These are phyloP conservation scores for Aspergillus bombycis DNA, from an alignment of 2,329 filamentous ascomycete genomes.

Conservation along the genomic window DNA sequence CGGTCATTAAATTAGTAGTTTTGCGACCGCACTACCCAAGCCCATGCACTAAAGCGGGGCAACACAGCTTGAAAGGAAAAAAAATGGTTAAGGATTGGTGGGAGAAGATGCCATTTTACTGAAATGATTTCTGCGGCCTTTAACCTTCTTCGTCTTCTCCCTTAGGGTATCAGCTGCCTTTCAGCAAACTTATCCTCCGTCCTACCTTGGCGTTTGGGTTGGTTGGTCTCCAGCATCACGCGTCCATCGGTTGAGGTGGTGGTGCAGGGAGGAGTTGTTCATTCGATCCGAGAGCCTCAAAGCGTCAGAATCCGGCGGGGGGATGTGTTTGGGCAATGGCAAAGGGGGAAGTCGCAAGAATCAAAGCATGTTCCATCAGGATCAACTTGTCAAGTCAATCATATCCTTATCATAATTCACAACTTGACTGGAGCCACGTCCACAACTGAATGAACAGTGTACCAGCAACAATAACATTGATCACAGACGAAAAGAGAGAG, in stretches of 20 bases:
- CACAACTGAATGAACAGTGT: background rate
- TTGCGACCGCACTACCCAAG: constrained; percentile 12
- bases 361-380: background rate
- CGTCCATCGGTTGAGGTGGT: background rate
- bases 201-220: background rate
- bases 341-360: background rate
- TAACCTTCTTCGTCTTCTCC: background rate
- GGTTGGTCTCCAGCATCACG: background rate
- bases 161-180: background rate
- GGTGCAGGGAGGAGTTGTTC: background rate
- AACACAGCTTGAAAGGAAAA: background rate
- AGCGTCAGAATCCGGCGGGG: background rate
- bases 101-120: background rate
- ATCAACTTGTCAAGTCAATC: background rate
- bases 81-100: background rate
- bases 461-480: background rate
- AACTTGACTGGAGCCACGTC: constrained; percentile 2
- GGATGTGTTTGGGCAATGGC: background rate
- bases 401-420: background rate
- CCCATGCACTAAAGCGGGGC: constrained; percentile 3
- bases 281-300: background rate
- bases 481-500: background rate
- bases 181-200: background rate
- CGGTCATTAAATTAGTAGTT: constrained; percentile 11
- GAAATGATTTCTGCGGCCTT: background rate